Evolutionary conservation across 768 basidiomycete genomes (phyloP).

Genomic region (Mycena leptocephala): DNA sequence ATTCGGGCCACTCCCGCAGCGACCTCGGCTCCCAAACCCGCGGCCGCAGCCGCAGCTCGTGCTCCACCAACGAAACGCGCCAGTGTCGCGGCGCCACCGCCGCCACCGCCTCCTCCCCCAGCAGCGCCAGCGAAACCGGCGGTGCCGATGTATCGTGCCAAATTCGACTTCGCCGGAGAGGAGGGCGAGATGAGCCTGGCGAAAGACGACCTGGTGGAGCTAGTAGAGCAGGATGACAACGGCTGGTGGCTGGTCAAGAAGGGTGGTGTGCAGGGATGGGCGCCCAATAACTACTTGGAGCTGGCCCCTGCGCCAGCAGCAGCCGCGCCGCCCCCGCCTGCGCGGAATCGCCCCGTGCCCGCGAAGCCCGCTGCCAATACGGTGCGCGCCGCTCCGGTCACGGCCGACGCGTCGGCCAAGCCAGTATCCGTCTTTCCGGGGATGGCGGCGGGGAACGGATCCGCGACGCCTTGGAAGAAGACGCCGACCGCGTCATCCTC

Average conservation of each 20-base stretch:
- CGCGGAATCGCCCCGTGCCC: conserved; percentile 63
- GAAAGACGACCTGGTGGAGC: conserved; percentile 94
- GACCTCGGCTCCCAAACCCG: conserved; percentile 45
- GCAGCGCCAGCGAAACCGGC: conserved; percentile 75
- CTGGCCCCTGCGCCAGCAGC: conserved; percentile 78
- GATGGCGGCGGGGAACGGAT: conserved; percentile 78
- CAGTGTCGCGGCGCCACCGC: conserved; percentile 60
- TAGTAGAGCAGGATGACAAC: conserved; percentile 94
- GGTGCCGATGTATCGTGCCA: conserved; percentile 85
- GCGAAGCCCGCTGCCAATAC: conserved; percentile 55
- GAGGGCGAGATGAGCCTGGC: conserved; percentile 91
- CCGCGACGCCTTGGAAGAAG: conserved; percentile 85
- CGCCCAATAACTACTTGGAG: conserved; percentile 95
- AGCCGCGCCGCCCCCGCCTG: conserved; percentile 81
- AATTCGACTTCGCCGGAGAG: conserved; percentile 95
- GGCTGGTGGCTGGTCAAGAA: conserved; percentile 99
- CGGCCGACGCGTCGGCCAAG: conserved; percentile 78
- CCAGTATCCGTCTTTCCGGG: conserved; percentile 90
- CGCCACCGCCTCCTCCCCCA: conserved; percentile 66
- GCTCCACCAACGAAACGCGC: conserved; percentile 54
- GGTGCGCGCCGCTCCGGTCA: conserved; percentile 58
- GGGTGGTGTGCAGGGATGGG: conserved; percentile 90
- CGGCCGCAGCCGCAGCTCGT: conserved; percentile 47
- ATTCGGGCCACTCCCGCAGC: conserved; percentile 50
- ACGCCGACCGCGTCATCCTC: conserved; percentile 51